Evolutionary conservation across 2,329 filamentous ascomycete genomes (phyloP), one percentile per base, ranked within the genome.

Genomic region (Penicillium sp.): DNA sequence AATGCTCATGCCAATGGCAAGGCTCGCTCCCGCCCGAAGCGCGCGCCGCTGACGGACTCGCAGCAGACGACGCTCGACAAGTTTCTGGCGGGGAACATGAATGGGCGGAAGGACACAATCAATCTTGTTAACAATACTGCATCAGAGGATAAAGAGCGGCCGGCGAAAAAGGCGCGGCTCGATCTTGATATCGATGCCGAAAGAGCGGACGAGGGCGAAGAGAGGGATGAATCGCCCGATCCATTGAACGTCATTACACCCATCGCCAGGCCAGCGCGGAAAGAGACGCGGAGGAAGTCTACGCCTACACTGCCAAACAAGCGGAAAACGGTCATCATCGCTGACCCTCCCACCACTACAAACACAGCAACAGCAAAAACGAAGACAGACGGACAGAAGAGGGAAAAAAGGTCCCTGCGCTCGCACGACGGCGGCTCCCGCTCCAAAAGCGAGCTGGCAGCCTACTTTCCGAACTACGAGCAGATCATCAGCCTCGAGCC

Each of bases 381-480:
- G n/a, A n/a, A n/a, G n/a, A n/a, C n/a, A n/a, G n/a, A n/a, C n/a
- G n/a, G n/a, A n/a, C n/a, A n/a, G n/a, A n/a, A n/a, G n/a, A n/a
- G n/a, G 38, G 86, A 89, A 63, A 88, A 83, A 71, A 78, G 92
- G 66, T 93, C 91, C 69, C 78, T 97, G 70, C 84, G 93, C 61
- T 96, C 91, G 52, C 89, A 95, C 66, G 91, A 96, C 69, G 83
- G 82, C 66, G 89, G 88, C 11, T 87, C 87, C 52, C 83, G 90
- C 64, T 87, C 91, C 75, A 96, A 95, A 80, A 97, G 91, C 74
- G 92, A 97, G 68, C 81, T 97, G 60, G 87, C 91, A 38, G 83
- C 85, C 48, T 97, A 96, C 75, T 97, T 97, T 68, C 86, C 89
- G 52, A 92, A 95, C 67, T 97, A 96, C 73, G 92, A 97, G 73